Percentiles rank a stretch among this genome's conserved stretches.
phyloP scores from a whole-genome alignment of 2,329 filamentous ascomycete species.

The Calonectria pseudoturangicola region DNA sequence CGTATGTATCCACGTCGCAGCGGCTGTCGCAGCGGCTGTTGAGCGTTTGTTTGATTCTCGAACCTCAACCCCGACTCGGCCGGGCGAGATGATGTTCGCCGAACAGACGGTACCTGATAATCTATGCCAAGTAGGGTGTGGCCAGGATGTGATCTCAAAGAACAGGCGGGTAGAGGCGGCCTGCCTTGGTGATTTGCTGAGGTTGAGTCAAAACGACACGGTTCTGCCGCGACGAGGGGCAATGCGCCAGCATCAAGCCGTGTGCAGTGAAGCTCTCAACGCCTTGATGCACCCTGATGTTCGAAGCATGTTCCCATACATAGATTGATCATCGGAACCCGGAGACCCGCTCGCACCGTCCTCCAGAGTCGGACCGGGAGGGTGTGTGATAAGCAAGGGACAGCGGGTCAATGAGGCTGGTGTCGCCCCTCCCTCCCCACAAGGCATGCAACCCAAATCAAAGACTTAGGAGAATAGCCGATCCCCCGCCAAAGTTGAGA shows the following conservation, averaged over 20 bases:
- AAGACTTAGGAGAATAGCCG: constrained; percentile 23
- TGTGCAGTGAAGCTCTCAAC: constrained; percentile 1
- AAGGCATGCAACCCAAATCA: constrained; percentile 31
- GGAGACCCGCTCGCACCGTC: constrained; percentile 19
- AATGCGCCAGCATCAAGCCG: constrained; percentile 1
- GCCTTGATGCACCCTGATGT: constrained; percentile 11
- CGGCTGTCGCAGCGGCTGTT: not conserved
- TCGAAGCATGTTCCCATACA: not conserved
- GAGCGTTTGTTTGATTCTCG: not conserved
- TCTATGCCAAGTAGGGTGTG: constrained; percentile 32
- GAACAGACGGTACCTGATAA: constrained; percentile 35
- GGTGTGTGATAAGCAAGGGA: constrained; percentile 19
- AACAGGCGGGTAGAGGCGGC: not conserved
- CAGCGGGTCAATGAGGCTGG: constrained; percentile 33
- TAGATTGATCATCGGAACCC: constrained; percentile 17
- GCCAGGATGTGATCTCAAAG: not conserved
- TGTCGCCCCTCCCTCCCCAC: constrained; percentile 32
- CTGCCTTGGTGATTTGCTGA: not conserved
- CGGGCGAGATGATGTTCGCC: constrained; percentile 17
- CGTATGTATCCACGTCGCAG: not conserved
- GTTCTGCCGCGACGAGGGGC: not conserved
- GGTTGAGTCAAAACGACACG: not conserved
- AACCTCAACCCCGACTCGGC: constrained; percentile 29
- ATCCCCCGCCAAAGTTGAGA: constrained; percentile 53
- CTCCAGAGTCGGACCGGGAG: constrained; percentile 30